Conservation (phyloP, 129 eudicot species). For the Lactuca sativa region DNA sequence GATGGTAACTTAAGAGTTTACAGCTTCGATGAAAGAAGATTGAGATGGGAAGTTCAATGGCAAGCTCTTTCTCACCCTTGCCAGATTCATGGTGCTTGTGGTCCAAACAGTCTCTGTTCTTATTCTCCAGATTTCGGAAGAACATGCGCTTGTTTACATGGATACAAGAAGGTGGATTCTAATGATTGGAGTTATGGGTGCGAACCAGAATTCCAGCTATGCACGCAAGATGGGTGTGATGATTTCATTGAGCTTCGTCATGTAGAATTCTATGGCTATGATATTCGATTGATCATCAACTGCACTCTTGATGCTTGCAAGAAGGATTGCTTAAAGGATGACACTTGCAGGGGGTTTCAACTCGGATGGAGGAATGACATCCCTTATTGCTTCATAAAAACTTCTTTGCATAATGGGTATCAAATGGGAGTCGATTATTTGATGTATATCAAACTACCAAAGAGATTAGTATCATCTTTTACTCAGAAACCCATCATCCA, state of each 20-base stretch:
- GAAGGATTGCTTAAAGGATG: slow-evolving; percentile 21
- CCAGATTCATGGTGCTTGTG: slow-evolving; percentile 36
- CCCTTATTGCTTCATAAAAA: slow-evolving; percentile 32
- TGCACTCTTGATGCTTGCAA: slow-evolving; percentile 22
- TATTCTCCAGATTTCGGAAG: slow-evolving; percentile 27
- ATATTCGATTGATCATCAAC: background rate
- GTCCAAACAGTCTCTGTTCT: slow-evolving; percentile 38
- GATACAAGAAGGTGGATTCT: slow-evolving; percentile 36
- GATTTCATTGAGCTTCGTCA: slow-evolving; percentile 33
- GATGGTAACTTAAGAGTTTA: slow-evolving; percentile 42
- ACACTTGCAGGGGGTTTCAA: slow-evolving; percentile 34
- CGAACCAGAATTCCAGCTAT: slow-evolving; percentile 27
- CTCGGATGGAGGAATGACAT: background rate
- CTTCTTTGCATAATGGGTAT: slow-evolving; percentile 32
- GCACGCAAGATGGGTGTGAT: background rate
- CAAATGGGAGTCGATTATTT: background rate
- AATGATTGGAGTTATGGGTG: slow-evolving; percentile 47
- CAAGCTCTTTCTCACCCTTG: slow-evolving; percentile 24
- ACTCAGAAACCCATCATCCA: background rate
- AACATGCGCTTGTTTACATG: slow-evolving; percentile 38
- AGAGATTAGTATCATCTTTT: background rate
- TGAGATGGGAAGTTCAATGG: slow-evolving; percentile 40
- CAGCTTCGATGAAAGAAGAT: background rate
- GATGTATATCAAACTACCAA: slow-evolving; percentile 36
- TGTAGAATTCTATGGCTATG: slow-evolving; percentile 37